Percentiles rank a stretch among this genome's conserved stretches.
Evolutionary conservation across 108 stramenopile species (phyloP).

Genomic region (Nannochloropsis oceanica): DNA sequence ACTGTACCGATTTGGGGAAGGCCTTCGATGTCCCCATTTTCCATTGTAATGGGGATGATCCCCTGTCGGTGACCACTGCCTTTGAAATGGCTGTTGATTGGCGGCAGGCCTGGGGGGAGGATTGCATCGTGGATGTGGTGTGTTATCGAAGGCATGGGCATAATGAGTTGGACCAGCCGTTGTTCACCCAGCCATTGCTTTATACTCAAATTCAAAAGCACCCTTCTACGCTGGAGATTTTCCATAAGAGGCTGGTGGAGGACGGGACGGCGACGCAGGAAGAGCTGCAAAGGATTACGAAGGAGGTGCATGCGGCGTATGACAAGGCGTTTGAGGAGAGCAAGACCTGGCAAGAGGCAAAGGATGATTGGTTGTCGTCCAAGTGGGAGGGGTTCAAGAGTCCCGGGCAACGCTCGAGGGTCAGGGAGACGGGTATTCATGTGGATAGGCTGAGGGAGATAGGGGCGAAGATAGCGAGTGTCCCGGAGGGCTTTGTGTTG

Average conservation of each 20-base stretch:
- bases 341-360: constrained; percentile 61
- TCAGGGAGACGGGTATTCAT: constrained; percentile 79
- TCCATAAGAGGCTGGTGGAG: constrained; percentile 44
- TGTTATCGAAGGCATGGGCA: constrained; percentile 97
- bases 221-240: constrained; percentile 68
- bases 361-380: constrained; percentile 79
- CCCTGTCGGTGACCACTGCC: constrained; percentile 79
- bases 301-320: constrained; percentile 58
- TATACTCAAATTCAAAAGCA: constrained; percentile 76
- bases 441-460: constrained; percentile 57
- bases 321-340: constrained; percentile 66
- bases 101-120: constrained; percentile 54
- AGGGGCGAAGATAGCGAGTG: constrained; percentile 46
- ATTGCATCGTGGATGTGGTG: constrained; percentile 95
- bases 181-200: constrained; percentile 90
- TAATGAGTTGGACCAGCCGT: constrained; percentile 98
- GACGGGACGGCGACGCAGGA: constrained; percentile 58
- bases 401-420: constrained; percentile 54
- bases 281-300: constrained; percentile 63
- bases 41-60: constrained; percentile 98
- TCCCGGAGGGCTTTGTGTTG: constrained; percentile 66
- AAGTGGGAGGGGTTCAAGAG: constrained; percentile 85
- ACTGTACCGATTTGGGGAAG: constrained; percentile 94
- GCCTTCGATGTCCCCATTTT: constrained; percentile 97
- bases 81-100: constrained; percentile 94